Conservation (phyloP, 306 rosid species). For the Hippophae tibetana region DNA sequence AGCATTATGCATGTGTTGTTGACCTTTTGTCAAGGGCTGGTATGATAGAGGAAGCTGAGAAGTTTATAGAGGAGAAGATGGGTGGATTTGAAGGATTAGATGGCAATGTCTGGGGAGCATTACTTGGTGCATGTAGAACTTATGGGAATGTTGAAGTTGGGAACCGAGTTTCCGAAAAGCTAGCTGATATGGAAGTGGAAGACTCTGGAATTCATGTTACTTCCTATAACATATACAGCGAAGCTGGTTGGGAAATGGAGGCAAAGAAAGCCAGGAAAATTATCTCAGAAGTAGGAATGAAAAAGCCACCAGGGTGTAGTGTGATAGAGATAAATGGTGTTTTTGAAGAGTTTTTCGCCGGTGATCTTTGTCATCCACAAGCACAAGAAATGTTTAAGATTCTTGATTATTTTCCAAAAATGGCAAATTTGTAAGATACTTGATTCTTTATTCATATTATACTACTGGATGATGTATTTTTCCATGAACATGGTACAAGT, state of each 20-base stretch:
- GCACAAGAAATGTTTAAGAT: slow-evolving; percentile 46
- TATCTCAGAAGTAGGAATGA: slow-evolving; percentile 45
- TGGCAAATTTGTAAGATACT: slow-evolving; percentile 8
- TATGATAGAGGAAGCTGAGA: slow-evolving; percentile 58
- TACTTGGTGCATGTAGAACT: slow-evolving; percentile 64
- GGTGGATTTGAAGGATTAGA: slow-evolving; percentile 48
- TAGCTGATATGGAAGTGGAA: slow-evolving; percentile 38
- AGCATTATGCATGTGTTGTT: slow-evolving; percentile 42
- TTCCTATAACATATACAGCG: slow-evolving; percentile 57
- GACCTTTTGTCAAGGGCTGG: slow-evolving; percentile 68
- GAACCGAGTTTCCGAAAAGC: slow-evolving; percentile 56
- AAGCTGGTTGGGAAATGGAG: slow-evolving; percentile 66
- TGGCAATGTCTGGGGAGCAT: slow-evolving; percentile 74
- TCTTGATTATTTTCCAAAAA: slow-evolving; percentile 39
- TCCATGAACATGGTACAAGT: background rate
- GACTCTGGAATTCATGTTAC: slow-evolving; percentile 66
- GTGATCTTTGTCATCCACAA: slow-evolving; percentile 61
- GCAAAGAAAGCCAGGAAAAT: slow-evolving; percentile 53
- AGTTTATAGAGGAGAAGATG: slow-evolving; percentile 66
- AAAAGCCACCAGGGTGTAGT: slow-evolving; percentile 76
- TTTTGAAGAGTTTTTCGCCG: slow-evolving; percentile 72
- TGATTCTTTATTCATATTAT: background rate
- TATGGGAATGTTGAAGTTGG: slow-evolving; percentile 51
- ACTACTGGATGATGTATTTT: background rate
- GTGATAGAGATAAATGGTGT: slow-evolving; percentile 58